Conservation (phyloP, 2,329 filamentous ascomycete genomes). For the Pseudogymnoascus sp. region DNA sequence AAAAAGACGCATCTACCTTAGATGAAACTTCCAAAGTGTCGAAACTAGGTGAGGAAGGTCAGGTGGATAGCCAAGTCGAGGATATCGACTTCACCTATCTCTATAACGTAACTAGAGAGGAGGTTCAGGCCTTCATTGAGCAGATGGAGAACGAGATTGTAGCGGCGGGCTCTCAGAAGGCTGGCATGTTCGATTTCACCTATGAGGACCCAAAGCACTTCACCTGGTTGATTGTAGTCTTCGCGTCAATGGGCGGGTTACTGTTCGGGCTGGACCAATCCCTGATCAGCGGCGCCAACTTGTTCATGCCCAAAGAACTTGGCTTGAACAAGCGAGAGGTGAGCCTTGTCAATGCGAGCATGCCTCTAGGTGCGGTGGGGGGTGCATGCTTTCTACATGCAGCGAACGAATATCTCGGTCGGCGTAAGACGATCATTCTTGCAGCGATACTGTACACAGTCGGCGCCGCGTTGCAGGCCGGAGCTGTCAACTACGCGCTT, state of each 20-base stretch:
- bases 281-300: slow-evolving; percentile 63
- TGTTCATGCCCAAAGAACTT: slow-evolving; percentile 56
- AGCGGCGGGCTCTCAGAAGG: slow-evolving; percentile 19
- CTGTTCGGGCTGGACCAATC: slow-evolving; percentile 67
- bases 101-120: slow-evolving; percentile 11
- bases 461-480: slow-evolving; percentile 62
- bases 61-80: not conserved
- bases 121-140: slow-evolving; percentile 28
- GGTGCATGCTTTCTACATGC: slow-evolving; percentile 62
- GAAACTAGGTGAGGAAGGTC: not conserved
- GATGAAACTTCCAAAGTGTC: not conserved
- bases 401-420: slow-evolving; percentile 59
- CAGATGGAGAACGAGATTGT: slow-evolving; percentile 27
- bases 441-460: slow-evolving; percentile 64
- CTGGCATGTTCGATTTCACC: slow-evolving; percentile 41
- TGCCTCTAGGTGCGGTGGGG: slow-evolving; percentile 66
- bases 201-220: slow-evolving; percentile 58
- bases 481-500: slow-evolving; percentile 62
- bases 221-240: slow-evolving; percentile 60
- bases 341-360: slow-evolving; percentile 61
- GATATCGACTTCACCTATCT: not conserved
- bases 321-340: slow-evolving; percentile 48
- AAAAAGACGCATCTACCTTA: not conserved
- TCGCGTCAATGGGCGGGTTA: slow-evolving; percentile 65
- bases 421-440: slow-evolving; percentile 62